A percentile compares a stretch with the other conserved stretches of the same genome.
Evolutionary conservation across 1,284 basidiomycete species (phyloP).

Genomic region (Melampsora larici-populina): DNA sequence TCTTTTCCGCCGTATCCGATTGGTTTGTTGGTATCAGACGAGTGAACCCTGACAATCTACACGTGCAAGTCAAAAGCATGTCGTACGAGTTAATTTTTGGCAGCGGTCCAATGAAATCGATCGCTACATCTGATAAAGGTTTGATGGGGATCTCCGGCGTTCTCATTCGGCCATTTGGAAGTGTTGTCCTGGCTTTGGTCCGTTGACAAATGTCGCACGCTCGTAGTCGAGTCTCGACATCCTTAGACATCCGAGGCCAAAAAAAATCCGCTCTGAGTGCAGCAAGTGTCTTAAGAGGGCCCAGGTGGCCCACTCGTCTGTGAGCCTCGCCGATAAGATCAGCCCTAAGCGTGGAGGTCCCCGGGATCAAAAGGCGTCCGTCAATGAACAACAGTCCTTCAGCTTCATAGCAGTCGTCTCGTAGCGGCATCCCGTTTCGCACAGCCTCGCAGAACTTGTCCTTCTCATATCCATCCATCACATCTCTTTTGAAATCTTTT

Average conservation of each 20-base stretch:
- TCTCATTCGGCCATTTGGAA: background rate
- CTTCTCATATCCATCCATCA: background rate
- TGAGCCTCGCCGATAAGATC: background rate
- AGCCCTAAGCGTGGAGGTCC: background rate
- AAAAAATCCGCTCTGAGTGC: slow-evolving; percentile 15
- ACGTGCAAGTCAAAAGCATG: slow-evolving; percentile 19
- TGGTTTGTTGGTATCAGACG: background rate
- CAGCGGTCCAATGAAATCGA: slow-evolving; percentile 16
- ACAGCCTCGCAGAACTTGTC: background rate
- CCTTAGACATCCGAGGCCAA: background rate
- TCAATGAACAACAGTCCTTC: slow-evolving; percentile 9
- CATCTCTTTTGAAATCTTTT: background rate
- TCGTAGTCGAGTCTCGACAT: background rate
- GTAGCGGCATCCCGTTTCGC: background rate
- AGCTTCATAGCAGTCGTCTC: slow-evolving; percentile 1
- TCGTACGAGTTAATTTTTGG: background rate
- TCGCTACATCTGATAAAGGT: too few relatives aligned
- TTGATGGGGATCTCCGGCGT: background rate
- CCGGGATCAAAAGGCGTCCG: background rate
- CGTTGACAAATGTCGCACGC: background rate
- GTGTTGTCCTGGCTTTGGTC: background rate
- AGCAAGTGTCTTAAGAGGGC: background rate
- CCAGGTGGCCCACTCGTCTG: background rate
- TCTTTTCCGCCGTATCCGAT: too few relatives aligned
- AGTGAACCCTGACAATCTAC: slow-evolving; percentile 2